phyloP scores from a whole-genome alignment of 768 basidiomycete species.

The Mrakia frigida region DNA sequence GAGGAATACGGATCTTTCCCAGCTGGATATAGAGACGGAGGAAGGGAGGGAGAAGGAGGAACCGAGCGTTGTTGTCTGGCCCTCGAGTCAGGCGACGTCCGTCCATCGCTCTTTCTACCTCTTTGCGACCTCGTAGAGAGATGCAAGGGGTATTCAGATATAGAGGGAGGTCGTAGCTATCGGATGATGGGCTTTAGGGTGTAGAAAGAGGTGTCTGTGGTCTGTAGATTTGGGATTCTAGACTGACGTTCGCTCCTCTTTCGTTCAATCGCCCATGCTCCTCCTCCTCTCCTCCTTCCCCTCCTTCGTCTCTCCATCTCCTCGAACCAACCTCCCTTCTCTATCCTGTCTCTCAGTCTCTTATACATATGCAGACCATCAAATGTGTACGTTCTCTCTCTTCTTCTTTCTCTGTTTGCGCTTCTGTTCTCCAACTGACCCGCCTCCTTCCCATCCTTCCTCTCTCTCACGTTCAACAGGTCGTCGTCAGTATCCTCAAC shows the following conservation, averaged over 20 bases:
- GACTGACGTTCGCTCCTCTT: neutral
- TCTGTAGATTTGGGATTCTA: no score
- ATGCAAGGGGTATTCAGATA: neutral
- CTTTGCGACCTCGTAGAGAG: neutral
- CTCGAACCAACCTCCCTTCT: neutral
- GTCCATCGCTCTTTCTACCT: neutral
- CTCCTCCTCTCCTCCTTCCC: neutral
- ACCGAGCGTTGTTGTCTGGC: neutral
- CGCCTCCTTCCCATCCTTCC: neutral
- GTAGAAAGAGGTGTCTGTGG: neutral
- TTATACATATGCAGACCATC: conserved; percentile 75
- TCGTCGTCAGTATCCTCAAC: conserved; percentile 22
- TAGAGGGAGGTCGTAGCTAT: neutral
- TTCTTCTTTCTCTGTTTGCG: neutral
- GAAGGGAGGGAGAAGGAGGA: neutral
- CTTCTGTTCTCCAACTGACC: conserved; percentile 19
- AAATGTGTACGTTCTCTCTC: conserved; percentile 67
- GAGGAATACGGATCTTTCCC: neutral
- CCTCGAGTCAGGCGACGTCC: neutral
- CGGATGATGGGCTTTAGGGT: neutral
- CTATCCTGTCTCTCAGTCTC: neutral
- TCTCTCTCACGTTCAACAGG: neutral
- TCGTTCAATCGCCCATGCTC: neutral
- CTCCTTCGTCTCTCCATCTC: neutral
- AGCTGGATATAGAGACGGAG: neutral